Percentiles rank a stretch among this genome's conserved stretches.
Evolutionary conservation across 2,329 filamentous ascomycete genomes (phyloP).

Genomic region (Fusarium continuum): DNA sequence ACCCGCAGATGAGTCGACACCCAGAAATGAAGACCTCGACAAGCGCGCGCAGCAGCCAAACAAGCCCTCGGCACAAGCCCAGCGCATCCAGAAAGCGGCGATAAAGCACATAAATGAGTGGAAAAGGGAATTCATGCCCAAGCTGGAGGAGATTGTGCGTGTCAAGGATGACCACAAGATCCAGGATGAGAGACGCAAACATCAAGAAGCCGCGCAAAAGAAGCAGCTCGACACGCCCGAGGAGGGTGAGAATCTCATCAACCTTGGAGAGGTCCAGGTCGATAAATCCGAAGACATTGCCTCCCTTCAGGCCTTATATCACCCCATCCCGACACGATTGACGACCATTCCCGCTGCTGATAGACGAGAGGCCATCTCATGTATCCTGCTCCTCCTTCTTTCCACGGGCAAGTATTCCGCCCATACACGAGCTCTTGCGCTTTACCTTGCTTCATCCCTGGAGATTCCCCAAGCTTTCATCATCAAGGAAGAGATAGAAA

Average conservation of each 20-base stretch:
- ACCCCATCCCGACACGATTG: conserved; percentile 63
- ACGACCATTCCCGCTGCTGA: conserved; percentile 66
- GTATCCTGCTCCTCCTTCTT: conserved; percentile 74
- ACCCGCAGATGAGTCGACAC: conserved; percentile 13
- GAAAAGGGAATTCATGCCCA: conserved; percentile 74
- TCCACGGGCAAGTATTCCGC: conserved; percentile 79
- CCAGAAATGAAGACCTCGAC: conserved; percentile 13
- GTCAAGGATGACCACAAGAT: conserved; percentile 59
- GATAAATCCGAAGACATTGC: conserved; percentile 53
- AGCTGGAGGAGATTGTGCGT: conserved; percentile 73
- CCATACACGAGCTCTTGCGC: conserved; percentile 73
- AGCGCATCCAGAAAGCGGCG: conserved; percentile 60
- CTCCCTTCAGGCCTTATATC: conserved; percentile 61
- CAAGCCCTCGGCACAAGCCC: conserved; percentile 40
- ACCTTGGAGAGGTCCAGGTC: conserved; percentile 49
- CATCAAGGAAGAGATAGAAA: conserved; percentile 75
- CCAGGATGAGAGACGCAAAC: conserved; percentile 56
- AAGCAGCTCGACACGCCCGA: conserved; percentile 48
- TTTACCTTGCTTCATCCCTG: conserved; percentile 74
- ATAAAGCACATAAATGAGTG: conserved; percentile 80
- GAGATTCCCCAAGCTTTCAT: conserved; percentile 69
- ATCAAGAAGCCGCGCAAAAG: conserved; percentile 54
- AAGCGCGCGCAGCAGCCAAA: conserved; percentile 25
- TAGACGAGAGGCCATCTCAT: conserved; percentile 72
- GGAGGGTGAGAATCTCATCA: conserved; percentile 53